phyloP scores from a whole-genome alignment of 257 asterid species.

The Linaria vulgaris region DNA sequence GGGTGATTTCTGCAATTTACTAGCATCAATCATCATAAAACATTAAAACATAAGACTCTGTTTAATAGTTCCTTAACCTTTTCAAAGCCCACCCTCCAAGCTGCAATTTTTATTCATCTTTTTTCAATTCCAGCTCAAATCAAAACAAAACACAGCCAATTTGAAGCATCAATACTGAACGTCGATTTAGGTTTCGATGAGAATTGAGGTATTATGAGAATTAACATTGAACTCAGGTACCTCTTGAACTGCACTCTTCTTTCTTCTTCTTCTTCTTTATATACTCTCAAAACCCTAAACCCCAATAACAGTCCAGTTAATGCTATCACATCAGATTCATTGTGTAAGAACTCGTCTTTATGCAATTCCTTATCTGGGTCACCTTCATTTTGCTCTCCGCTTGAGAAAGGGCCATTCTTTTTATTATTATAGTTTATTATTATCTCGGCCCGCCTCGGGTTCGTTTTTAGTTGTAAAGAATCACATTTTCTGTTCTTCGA shows the following conservation, averaged over 20 bases:
- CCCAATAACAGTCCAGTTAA: constrained; percentile 24
- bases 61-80: too few relatives aligned
- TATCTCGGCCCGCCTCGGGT: neutral
- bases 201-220: constrained; percentile 32
- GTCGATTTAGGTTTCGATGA: constrained; percentile 25
- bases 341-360: neutral
- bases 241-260: constrained; percentile 20
- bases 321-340: constrained; percentile 16
- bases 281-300: constrained; percentile 31
- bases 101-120: too few relatives aligned
- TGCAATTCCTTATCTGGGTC: constrained; percentile 28
- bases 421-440: constrained; percentile 15
- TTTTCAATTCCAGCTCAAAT: too few relatives aligned
- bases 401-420: constrained; percentile 3
- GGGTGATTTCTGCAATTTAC: too few relatives aligned
- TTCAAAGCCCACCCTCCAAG: too few relatives aligned
- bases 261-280: constrained; percentile 16
- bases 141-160: neutral
- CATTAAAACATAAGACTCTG: too few relatives aligned
- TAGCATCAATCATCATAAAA: too few relatives aligned
- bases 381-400: constrained; percentile 11
- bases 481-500: constrained; percentile 14
- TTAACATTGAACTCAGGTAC: constrained; percentile 31
- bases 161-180: neutral
- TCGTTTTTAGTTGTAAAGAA: neutral